Percentiles rank a stretch among this genome's conserved stretches.
Evolutionary conservation across 1,284 basidiomycete species (phyloP).

Genomic region (Anthracocystis setariae): DNA sequence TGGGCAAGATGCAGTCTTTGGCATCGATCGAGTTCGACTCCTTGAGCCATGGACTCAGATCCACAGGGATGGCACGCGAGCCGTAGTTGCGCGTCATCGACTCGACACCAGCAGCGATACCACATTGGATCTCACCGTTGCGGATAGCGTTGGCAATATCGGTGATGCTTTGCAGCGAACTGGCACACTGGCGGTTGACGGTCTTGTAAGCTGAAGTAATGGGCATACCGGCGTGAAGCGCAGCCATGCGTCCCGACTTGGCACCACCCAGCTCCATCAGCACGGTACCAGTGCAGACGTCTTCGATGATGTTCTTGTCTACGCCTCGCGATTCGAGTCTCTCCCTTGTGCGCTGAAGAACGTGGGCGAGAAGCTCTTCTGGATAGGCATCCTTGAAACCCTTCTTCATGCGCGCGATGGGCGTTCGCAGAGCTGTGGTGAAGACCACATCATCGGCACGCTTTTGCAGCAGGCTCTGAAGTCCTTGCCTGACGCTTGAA

Average conservation of each 20-base stretch:
- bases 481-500: constrained; percentile 34
- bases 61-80: constrained; percentile 65
- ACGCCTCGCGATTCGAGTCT: constrained; percentile 65
- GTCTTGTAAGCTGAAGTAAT: constrained; percentile 51
- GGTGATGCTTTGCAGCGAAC: constrained; percentile 67
- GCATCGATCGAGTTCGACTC: constrained; percentile 59
- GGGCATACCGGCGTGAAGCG: constrained; percentile 66
- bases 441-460: constrained; percentile 63
- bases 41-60: constrained; percentile 63
- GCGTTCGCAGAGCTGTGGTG: constrained; percentile 68
- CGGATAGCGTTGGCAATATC: constrained; percentile 68
- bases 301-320: constrained; percentile 65
- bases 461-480: constrained; percentile 57
- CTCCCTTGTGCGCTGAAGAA: constrained; percentile 62
- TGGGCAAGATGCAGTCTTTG: constrained; percentile 66
- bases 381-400: constrained; percentile 66
- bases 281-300: constrained; percentile 68
- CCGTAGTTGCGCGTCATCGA: constrained; percentile 66
- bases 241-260: constrained; percentile 67
- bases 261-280: constrained; percentile 69
- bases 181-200: constrained; percentile 69
- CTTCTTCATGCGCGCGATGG: constrained; percentile 66
- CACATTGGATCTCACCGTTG: constrained; percentile 58
- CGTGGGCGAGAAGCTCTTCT: constrained; percentile 67
- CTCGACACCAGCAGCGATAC: constrained; percentile 65